Evolutionary conservation across 495 filamentous ascomycete genomes (phyloP), one percentile per base, ranked within the genome.

Genomic region (Paragyromitra xinjiangensis): DNA sequence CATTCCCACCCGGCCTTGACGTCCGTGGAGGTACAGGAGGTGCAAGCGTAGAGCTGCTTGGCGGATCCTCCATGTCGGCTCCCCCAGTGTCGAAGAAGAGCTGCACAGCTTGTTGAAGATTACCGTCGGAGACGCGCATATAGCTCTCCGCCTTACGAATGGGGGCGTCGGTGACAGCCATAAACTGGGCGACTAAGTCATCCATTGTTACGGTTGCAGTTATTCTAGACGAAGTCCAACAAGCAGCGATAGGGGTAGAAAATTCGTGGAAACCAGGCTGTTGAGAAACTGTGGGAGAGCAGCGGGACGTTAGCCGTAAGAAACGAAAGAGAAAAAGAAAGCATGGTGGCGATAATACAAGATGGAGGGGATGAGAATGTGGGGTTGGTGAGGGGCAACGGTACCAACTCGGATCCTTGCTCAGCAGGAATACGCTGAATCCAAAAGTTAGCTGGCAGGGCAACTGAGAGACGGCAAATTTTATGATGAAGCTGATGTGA

Each of bases 31-130:
- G 83, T 22, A 79, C 80, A 51, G 81, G 83, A 66, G 79, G 85
- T 40, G 82, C 84, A 64, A 67, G 83, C 75, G 83, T 56, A 84
- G 78, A 84, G 84, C 82, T 84, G 84, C 34, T 77, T 83, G 74
- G 39, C 8, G 73, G 75, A 7, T 84, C 74, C 58, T 86, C 84
- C 73, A 90, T 78, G 84, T 89, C 83, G 83, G 89, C 84, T 85
- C 93, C 86, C 84, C 90, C 87, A 78, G 92, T 95, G 73, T 94
- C 91, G 83, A 92, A 98, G 85, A 89, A 99, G 12, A 98, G 90
- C 85, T 92, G 89, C 81, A 98, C 89, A 7, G 95, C 95, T 82
- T 95, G 92, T 80, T 91, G 89, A 66, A 93, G 85, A 80, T 97
- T 90, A 79, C 89, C 90, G 77, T 96, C 93, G 34, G 93, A 90